Percentiles rank a stretch among this genome's conserved stretches.
phyloP scores from a whole-genome alignment of 169 alveolate species.

The Plasmodium malariae region DNA sequence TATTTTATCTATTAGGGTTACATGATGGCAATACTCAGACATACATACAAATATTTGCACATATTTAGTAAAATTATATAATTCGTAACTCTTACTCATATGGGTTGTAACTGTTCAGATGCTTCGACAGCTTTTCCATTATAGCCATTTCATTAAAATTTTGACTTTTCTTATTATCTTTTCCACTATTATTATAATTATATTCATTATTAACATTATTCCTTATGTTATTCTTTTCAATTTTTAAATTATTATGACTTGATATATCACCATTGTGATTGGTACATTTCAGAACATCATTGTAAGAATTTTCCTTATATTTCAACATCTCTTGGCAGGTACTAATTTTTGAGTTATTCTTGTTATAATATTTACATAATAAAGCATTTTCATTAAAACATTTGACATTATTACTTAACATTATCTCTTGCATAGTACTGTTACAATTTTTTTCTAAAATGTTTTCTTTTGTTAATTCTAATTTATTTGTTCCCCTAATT shows the following conservation, averaged over 20 bases:
- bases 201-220: background rate
- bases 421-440: background rate
- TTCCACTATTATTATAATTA: background rate
- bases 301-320: background rate
- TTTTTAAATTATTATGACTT: background rate
- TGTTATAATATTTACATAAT: constrained; percentile 33
- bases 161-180: background rate
- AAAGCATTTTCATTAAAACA: constrained; percentile 34
- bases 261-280: background rate
- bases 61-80: too few relatives aligned
- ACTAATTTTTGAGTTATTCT: background rate
- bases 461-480: background rate
- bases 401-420: background rate
- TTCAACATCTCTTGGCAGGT: background rate
- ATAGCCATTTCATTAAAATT: constrained; percentile 55
- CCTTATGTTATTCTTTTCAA: background rate
- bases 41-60: too few relatives aligned
- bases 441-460: background rate
- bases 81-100: constrained; percentile 40
- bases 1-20: too few relatives aligned
- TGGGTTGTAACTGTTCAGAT: constrained; percentile 64
- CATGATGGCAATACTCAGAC: too few relatives aligned
- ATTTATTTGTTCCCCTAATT: constrained; percentile 33
- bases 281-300: background rate
- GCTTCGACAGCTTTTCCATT: constrained; percentile 56